Evolutionary conservation across 441 rosid genomes (phyloP), one percentile per base, ranked within the genome.

Genomic region (Populus trichocarpa): DNA sequence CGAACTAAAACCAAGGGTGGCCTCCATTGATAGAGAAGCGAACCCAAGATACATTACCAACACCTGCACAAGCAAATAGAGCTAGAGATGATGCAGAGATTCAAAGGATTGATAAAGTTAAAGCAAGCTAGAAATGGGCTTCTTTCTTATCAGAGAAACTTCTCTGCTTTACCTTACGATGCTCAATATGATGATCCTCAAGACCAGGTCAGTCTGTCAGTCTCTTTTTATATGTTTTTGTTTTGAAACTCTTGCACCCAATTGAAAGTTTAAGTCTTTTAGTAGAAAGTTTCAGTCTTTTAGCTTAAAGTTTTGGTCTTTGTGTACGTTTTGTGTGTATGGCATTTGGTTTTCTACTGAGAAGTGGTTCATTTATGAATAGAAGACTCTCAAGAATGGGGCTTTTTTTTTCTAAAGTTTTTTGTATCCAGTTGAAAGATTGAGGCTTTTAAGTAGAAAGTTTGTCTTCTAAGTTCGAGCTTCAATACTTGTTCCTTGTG

Each of bases 121-220:
- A 85, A 81, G 67, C 73, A 84, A 63, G 84, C 89, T 5, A 79
- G 81, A 85, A 73, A 78, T 84, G 84, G 90, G 38, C 78, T 83
- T 73, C 70, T 76, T 13, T 79, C 89, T 63, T 65, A 63, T 72
- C 81, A 69, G 26, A 88, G 92, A 87, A 73, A 76, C 75, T 86
- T 92, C 61, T 92, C 97, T 72, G 93, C 97, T 84, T 89, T 78
- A 10, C 97, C 94, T 53, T 85, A 80, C 86, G 88, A 89, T 70
- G 83, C 86, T 7, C 36, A 83, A 75, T 65, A 75, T 79, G 88
- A 86, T 70, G 85, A 89, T 76, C 73, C 82, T 71, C 85, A 92
- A 73, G 94, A 94, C 77, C 91, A 92, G 97, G 98, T 93, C 70
- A 28, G 57, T 4, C 57, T 46, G 16, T 46, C 57, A 6, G 25